Base-by-base conservation (phyloP, 2,329 filamentous ascomycete species). In the Stagonosporopsis vannaccii region DNA sequence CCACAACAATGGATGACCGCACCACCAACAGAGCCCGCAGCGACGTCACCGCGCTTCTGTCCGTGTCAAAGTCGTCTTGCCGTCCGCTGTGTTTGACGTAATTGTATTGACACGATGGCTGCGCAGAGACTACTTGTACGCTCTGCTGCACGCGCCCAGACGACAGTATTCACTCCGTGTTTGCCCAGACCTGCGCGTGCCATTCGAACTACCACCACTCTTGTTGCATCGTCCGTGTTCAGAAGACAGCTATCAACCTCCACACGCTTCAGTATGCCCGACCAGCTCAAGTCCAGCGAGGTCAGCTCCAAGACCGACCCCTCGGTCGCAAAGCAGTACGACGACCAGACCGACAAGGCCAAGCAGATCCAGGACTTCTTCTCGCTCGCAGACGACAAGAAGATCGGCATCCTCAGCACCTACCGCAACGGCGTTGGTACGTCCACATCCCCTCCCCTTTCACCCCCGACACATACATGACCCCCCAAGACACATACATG, bases 321-420 rank as follows among this genome's bases (percentile, higher is more conserved):
- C 23, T 78, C 78, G 2, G 78, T 82, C 52, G 60, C 76, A n/a
- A 82, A 81, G 65, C 81, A 83, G 66, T 81, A 75, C 49, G 81
- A 83, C 66, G 72, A 65, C 46, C 62, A 77, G 28, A 76, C 79
- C 5, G 74, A 79, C 23, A 74, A 74, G 28, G 73, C 75, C n/a
- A 65, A 79, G 60, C 80, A 82, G 58, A 77, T 81, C 65, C 70
- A 79, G 48, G 78, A 82, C 45, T 76, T 82, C 45, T 82, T 79
- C 71, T 67, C 74, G 35, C 69, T 80, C n/a, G 75, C 76, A 40
- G 81, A 83, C 59, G 67, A 70, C 33, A 72, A 78, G 51, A 81
- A 81, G 62, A 76, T 81, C 54, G 70, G 77, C 56, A 74, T 80
- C 56, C 60, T 81, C 25, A 75, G 68, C 58, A 79, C 79, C 19